Percentiles rank a stretch among this genome's conserved stretches.
Evolutionary conservation across 2,329 filamentous ascomycete genomes (phyloP).

Genomic region (Magnaporthiopsis poae): DNA sequence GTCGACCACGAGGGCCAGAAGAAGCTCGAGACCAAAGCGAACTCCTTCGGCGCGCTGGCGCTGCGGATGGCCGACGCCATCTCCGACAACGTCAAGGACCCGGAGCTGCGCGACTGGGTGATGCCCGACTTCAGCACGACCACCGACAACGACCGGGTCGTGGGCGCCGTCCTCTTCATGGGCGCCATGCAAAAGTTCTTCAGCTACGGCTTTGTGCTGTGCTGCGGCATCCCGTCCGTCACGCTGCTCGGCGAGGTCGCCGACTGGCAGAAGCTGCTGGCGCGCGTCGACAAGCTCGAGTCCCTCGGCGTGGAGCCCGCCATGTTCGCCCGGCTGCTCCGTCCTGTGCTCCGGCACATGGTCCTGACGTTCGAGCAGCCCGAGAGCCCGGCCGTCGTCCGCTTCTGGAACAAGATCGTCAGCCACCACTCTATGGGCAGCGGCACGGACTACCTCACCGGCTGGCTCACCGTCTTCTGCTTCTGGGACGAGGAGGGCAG

Average conservation of each 20-base stretch:
- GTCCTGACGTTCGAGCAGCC: slow-evolving; percentile 20
- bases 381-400: slow-evolving; percentile 9
- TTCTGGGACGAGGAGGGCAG: slow-evolving; percentile 22
- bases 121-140: slow-evolving; percentile 44
- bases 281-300: slow-evolving; percentile 10
- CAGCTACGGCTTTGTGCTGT: slow-evolving; percentile 18
- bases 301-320: neutral
- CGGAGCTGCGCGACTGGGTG: slow-evolving; percentile 34
- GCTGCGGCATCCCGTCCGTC: slow-evolving; percentile 41
- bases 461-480: slow-evolving; percentile 24
- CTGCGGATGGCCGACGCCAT: slow-evolving; percentile 28
- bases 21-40: slow-evolving; percentile 10
- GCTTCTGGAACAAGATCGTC: slow-evolving; percentile 22
- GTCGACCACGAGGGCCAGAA: slow-evolving; percentile 30
- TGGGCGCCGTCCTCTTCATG: slow-evolving; percentile 41
- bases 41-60: slow-evolving; percentile 21
- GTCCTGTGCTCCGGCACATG: slow-evolving; percentile 19
- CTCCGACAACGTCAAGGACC: slow-evolving; percentile 30
- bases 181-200: slow-evolving; percentile 41
- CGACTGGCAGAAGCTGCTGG: slow-evolving; percentile 30
- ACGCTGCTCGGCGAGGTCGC: slow-evolving; percentile 36
- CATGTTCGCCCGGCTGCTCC: slow-evolving; percentile 9
- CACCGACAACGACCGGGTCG: slow-evolving; percentile 29
- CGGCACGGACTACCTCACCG: slow-evolving; percentile 20
- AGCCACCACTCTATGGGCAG: slow-evolving; percentile 20